Percentiles rank a stretch among this genome's conserved stretches.
Conservation (phyloP, 306 rosid genomes). For the Cucurbita maxima region DNA sequence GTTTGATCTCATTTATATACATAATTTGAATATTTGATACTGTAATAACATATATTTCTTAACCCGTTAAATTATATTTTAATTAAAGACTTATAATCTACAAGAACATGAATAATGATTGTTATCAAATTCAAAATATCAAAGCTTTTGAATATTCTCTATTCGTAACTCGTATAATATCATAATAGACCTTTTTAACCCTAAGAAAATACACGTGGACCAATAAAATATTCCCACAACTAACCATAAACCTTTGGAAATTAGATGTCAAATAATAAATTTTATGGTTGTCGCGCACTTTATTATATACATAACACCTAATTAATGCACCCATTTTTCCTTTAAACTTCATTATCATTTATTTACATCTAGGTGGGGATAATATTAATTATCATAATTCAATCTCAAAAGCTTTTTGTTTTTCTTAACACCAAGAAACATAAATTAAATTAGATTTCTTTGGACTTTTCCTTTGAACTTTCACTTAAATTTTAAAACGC, state of each 20-base stretch:
- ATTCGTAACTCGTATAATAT: background rate
- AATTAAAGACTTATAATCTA: too few species aligned
- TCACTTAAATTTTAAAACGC: too few species aligned
- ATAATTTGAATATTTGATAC: too few species aligned
- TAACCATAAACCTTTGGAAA: background rate
- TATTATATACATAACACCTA: background rate
- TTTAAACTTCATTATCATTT: background rate
- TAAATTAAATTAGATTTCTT: too few species aligned
- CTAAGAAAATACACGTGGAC: background rate
- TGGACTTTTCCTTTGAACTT: too few species aligned
- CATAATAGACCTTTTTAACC: background rate
- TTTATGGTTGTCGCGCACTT: background rate
- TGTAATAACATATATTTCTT: too few species aligned
- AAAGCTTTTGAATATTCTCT: background rate
- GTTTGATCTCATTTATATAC: too few species aligned
- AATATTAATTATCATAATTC: too few species aligned
- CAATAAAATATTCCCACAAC: background rate
- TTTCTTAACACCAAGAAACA: too few species aligned
- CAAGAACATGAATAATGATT: background rate
- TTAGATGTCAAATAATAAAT: background rate
- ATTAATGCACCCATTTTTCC: background rate
- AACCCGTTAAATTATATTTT: too few species aligned
- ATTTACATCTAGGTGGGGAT: background rate
- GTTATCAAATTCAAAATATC: background rate
- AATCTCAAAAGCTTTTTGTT: too few species aligned